Evolutionary conservation across 768 basidiomycete genomes (phyloP), one percentile per base, ranked within the genome.

Genomic region (Suillus cothurnatus): DNA sequence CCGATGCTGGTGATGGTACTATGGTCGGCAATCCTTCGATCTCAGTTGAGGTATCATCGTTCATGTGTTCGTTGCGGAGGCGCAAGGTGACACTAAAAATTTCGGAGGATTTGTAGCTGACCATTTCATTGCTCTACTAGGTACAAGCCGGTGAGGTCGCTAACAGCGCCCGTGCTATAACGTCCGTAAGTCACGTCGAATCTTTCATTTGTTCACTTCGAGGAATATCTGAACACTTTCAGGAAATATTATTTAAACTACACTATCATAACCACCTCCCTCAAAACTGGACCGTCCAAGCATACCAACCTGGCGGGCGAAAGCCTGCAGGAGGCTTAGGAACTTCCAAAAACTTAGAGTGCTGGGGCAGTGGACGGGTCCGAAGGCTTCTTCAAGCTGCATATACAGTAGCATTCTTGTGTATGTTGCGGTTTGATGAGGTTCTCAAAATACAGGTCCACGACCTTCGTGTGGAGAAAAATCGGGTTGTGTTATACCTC

Each of bases 11-110:
- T 6, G 68, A 47, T 21, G 72, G 72, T 2, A 61, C 64, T 52
- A 71, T 71, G 73, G 15, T 67, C 7, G 74, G 77, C 1, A 77
- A 78, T 57, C 76, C 74, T 28, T 77, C 74, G 0, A 61, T 74
- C 2, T 77, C 73, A 6, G 64, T 70, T 32, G 19, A 53, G 6
- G 73, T 78, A 0, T 73, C 74, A 1, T 65, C 55, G 0, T 78
- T 74, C 39, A 77, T 78, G 76, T 47, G 75, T 2, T 74, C 70
- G 52, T 61, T 77, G 6, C 43, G 67, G 7, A 65, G 67, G 14
- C 39, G 67, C n/a, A 76, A 53, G 6, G 73, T 78, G 0, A 45
- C 43, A 21, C 5, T 41, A 12, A 45, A 21, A 21, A 45, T n/a
- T 21, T 21, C n/a, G 43, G 19, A 21, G 21, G 43, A 45, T 45